These are phyloP conservation scores for Aspergillus ruber DNA, from an alignment of 2,329 filamentous ascomycete genomes.

Conservation along the genomic window DNA sequence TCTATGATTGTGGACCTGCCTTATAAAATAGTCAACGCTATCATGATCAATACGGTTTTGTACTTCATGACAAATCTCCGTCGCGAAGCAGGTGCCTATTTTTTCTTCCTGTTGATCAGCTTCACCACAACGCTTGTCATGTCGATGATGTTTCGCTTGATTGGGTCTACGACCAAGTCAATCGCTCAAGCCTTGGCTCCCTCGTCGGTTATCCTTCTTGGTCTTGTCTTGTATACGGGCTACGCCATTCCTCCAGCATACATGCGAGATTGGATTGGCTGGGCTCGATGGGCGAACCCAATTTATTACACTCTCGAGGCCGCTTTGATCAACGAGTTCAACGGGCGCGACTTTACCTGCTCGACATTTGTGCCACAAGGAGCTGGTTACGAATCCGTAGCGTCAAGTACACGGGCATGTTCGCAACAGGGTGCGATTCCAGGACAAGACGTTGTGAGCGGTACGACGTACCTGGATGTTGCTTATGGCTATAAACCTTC, in stretches of 20 bases:
- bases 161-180: conserved; percentile 68
- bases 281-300: conserved; percentile 77
- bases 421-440: conserved; percentile 49
- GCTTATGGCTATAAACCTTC: conserved; percentile 51
- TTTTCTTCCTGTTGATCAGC: conserved; percentile 74
- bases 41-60: conserved; percentile 70
- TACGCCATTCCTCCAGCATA: conserved; percentile 44
- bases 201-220: conserved; percentile 44
- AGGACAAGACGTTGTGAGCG: conserved; percentile 34
- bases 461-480: conserved; percentile 53
- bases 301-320: conserved; percentile 75
- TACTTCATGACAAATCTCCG: conserved; percentile 86
- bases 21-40: conserved; percentile 67
- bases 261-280: conserved; percentile 74
- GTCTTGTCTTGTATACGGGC: conserved; percentile 44
- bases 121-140: conserved; percentile 68
- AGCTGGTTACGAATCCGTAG: not conserved
- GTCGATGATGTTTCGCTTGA: conserved; percentile 80
- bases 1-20: conserved; percentile 84
- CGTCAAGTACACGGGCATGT: conserved; percentile 48
- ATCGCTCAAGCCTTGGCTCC: conserved; percentile 53
- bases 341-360: conserved; percentile 54
- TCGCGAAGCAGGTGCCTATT: conserved; percentile 68
- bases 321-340: conserved; percentile 78
- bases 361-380: conserved; percentile 12